Conservation (phyloP, 768 basidiomycete species). For the Calvatia gigantea region DNA sequence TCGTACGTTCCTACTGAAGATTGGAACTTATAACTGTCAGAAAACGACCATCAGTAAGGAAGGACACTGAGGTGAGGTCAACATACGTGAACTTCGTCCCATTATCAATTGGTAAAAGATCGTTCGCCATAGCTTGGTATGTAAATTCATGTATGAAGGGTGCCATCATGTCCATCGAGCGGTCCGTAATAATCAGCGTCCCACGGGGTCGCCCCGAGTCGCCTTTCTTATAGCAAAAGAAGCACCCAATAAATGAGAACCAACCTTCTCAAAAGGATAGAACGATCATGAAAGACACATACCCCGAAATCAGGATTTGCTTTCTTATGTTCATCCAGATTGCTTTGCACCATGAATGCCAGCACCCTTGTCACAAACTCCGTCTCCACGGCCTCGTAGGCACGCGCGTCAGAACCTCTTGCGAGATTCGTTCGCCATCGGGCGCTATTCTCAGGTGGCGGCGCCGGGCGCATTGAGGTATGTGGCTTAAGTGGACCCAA, state of each 20-base stretch:
- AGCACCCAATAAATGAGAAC: not conserved
- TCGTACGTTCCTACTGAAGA: conserved; percentile 83
- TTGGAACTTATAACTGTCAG: conserved; percentile 84
- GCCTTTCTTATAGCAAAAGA: conserved; percentile 38
- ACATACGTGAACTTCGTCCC: conserved; percentile 85
- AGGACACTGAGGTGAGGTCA: conserved; percentile 12
- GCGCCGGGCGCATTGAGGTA: conserved; percentile 59
- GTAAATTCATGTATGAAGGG: conserved; percentile 97
- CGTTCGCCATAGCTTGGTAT: conserved; percentile 98
- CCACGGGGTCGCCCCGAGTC: conserved; percentile 66
- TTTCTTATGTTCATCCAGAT: conserved; percentile 85
- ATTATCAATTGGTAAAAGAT: conserved; percentile 84
- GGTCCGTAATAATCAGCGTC: conserved; percentile 89
- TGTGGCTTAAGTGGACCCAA: conserved; percentile 79
- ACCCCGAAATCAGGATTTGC: conserved; percentile 86
- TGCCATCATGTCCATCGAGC: conserved; percentile 90
- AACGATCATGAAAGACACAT: conserved; percentile 26
- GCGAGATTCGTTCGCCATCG: conserved; percentile 85
- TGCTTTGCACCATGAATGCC: conserved; percentile 80
- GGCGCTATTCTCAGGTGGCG: conserved; percentile 57
- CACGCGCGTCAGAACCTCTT: conserved; percentile 64
- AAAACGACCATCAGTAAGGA: not conserved
- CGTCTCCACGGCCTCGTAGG: conserved; percentile 64
- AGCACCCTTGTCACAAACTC: conserved; percentile 81
- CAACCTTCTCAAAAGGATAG: not conserved